Base-by-base conservation (phyloP, 2,329 filamentous ascomycete species). In the Leptodontidium sp. region DNA sequence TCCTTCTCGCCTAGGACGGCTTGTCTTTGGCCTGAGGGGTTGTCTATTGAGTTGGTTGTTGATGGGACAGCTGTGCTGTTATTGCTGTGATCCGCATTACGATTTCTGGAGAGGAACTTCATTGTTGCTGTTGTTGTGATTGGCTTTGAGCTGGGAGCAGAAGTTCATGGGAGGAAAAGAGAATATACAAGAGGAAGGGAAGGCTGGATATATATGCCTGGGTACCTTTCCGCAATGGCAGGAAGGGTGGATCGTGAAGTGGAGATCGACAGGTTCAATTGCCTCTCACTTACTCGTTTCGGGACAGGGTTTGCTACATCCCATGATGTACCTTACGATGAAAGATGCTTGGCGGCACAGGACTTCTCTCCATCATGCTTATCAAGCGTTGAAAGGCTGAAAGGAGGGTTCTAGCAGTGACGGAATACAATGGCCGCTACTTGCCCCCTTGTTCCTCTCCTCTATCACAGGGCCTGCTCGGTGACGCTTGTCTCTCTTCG, bases 21-120 rank as follows among this genome's bases (percentile, higher is more conserved):
- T 21, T 66, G 53, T 43, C 26, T 66, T 12, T 65, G 59, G 14
- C 38, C 47, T 32, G 49, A n/a, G 17, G 65, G 50, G 9, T 62
- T 45, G 32, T 67, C 68, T n/a, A 66, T 57, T 21, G 72, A 70
- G 14, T 66, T 63, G 17, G 47, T 12, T 12, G 57, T 45, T 2
- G 66, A 70, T 43, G 68, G 64, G 12, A 64, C 66, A 63, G 62
- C 55, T 52, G 61, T 68, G 24, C 50, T 58, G n/a, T 40, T 45
- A 61, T 52, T 49, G 61, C 53, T 66, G 9, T 52, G 61, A 21
- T 68, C 58, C 45, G 64, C 68, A 65, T 67, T 26, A 52, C 55
- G 65, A 35, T 68, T 70, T 17, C 26, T 59, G 21, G 49, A 59
- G 61, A 38, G 15, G 29, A 68, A 65, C 35, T 69, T 69, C 38